Percentiles rank a stretch among this genome's conserved stretches.
phyloP scores from a whole-genome alignment of 179 eudicot species.

The Patellifolia procumbens region DNA sequence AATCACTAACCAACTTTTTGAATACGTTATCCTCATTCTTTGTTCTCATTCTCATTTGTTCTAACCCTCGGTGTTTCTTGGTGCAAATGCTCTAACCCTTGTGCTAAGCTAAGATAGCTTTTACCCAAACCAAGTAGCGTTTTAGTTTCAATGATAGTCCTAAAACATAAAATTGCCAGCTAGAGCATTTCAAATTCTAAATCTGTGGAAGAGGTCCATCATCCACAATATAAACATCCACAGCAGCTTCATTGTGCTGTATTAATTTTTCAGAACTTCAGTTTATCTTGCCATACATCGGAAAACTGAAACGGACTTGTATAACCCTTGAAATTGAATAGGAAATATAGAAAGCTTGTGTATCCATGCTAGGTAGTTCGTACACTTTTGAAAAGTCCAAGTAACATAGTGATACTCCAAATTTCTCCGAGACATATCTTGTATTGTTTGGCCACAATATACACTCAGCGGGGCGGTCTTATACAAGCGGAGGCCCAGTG shows the following conservation, averaged over 20 bases:
- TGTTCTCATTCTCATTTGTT: not conserved
- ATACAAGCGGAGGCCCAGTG: no score
- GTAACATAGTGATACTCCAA: not conserved
- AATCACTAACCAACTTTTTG: not conserved
- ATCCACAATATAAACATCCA: not conserved
- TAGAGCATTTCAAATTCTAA: not conserved
- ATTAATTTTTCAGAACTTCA: not conserved
- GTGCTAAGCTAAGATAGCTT: not conserved
- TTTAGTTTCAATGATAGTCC: not conserved
- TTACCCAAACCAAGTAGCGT: not conserved
- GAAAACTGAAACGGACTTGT: not conserved
- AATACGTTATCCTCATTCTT: not conserved
- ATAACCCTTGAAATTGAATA: not conserved
- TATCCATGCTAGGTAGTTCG: not conserved
- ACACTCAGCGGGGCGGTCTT: no score
- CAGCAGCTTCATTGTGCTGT: not conserved
- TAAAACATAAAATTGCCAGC: not conserved
- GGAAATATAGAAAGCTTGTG: not conserved
- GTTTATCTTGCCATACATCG: not conserved
- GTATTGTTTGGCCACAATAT: no score
- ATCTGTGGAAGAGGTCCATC: not conserved
- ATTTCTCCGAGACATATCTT: not conserved
- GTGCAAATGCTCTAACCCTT: not conserved
- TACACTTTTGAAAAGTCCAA: not conserved
- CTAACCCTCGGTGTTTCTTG: not conserved